These are phyloP conservation scores for Primulina huaijiensis DNA, from an alignment of 257 asterid genomes.

Conservation along the genomic window DNA sequence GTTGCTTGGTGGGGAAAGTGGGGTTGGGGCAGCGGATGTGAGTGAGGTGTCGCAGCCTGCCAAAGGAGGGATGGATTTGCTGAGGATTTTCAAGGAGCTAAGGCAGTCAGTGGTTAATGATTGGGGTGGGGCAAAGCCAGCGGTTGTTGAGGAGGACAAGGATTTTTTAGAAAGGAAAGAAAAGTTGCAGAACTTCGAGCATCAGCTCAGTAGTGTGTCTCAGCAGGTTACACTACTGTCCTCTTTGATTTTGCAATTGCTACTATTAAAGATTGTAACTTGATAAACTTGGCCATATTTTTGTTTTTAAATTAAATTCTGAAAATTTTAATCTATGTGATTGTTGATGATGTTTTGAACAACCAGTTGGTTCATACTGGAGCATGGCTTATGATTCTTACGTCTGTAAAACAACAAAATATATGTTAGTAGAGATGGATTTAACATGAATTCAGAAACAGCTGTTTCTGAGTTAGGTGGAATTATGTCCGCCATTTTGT, in stretches of 20 bases:
- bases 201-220: constrained; percentile 81
- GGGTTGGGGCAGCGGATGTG: constrained; percentile 33
- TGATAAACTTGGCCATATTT: neutral
- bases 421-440: neutral
- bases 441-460: constrained; percentile 1
- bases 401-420: neutral
- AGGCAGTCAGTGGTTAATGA: constrained; percentile 86
- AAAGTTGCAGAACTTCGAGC: constrained; percentile 71
- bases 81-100: constrained; percentile 80
- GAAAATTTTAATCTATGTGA: constrained; percentile 9
- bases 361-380: neutral
- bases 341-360: neutral
- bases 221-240: constrained; percentile 62
- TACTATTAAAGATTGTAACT: neutral
- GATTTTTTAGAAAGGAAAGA: constrained; percentile 74
- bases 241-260: constrained; percentile 3
- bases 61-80: constrained; percentile 74
- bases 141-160: constrained; percentile 75
- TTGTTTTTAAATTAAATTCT: neutral
- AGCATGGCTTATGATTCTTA: neutral
- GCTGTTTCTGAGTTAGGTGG: constrained; percentile 9
- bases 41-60: constrained; percentile 62
- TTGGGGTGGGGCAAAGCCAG: constrained; percentile 81
- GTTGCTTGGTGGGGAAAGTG: constrained; percentile 44
- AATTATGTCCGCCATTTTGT: neutral